A percentile compares a stretch with the other conserved stretches of the same genome.
Evolutionary conservation across 2,329 filamentous ascomycete species (phyloP).

Genomic region (Orbilia quercus): DNA sequence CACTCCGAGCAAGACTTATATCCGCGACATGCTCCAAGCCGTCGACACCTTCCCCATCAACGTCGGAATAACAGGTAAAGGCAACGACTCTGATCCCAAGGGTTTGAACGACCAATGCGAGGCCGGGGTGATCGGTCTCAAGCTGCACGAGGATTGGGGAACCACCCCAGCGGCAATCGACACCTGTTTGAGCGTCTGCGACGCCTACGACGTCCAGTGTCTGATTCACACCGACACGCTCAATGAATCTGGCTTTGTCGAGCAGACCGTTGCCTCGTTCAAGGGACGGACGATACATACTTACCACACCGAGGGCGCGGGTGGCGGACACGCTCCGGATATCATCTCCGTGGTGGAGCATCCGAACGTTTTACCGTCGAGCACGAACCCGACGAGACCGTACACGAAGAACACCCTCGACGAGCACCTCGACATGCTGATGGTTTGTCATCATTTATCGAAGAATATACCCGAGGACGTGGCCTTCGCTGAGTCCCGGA

Average conservation of each 20-base stretch:
- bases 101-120: conserved; percentile 82
- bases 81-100: conserved; percentile 79
- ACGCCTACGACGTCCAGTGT: conserved; percentile 90
- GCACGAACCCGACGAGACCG: conserved; percentile 90
- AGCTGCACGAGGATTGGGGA: conserved; percentile 97
- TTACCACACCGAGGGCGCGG: conserved; percentile 95
- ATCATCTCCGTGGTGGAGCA: conserved; percentile 93
- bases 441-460: conserved; percentile 95
- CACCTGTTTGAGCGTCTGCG: conserved; percentile 83
- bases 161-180: conserved; percentile 91
- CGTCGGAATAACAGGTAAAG: conserved; percentile 90
- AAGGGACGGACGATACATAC: conserved; percentile 90
- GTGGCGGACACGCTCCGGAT: conserved; percentile 92
- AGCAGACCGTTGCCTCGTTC: conserved; percentile 87
- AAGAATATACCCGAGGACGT: conserved; percentile 95
- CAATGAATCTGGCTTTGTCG: conserved; percentile 97
- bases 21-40: conserved; percentile 89
- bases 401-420: conserved; percentile 93
- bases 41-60: conserved; percentile 85
- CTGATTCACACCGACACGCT: conserved; percentile 96
- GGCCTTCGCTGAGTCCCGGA: conserved; percentile 92
- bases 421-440: conserved; percentile 97
- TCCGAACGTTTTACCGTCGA: conserved; percentile 85
- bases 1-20: conserved; percentile 84
- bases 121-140: conserved; percentile 88